Percentiles rank a stretch among this genome's conserved stretches.
Conservation (phyloP, 225 moss, liverwort and hornwort species). For the Pseudoscleropodium purum region DNA sequence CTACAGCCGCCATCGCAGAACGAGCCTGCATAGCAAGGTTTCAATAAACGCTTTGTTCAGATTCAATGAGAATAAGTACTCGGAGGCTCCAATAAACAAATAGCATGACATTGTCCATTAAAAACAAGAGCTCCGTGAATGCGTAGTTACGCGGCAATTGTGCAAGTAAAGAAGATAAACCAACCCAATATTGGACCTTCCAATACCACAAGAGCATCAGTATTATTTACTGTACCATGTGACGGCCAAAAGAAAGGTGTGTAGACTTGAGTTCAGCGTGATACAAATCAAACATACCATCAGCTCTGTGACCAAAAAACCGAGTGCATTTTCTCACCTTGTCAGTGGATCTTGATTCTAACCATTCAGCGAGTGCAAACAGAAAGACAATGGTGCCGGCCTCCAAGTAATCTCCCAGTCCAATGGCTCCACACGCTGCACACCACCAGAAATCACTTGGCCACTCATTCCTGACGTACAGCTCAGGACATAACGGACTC, state of each 20-base stretch:
- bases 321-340: slow-evolving; percentile 34
- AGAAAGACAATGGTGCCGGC: slow-evolving; percentile 89
- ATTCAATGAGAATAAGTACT: background rate
- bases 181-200: background rate
- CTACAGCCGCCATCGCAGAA: slow-evolving; percentile 70
- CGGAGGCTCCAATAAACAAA: background rate
- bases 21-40: slow-evolving; percentile 47
- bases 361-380: slow-evolving; percentile 83
- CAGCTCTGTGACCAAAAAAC: background rate
- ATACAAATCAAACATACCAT: background rate
- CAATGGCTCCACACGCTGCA: slow-evolving; percentile 83
- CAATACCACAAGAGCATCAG: background rate
- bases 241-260: background rate
- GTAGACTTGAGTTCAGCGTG: background rate
- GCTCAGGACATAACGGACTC: background rate
- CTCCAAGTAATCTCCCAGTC: slow-evolving; percentile 84
- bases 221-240: background rate
- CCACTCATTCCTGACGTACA: background rate
- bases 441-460: background rate
- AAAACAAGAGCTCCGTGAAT: background rate
- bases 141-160: background rate
- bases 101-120: background rate
- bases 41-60: background rate
- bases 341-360: slow-evolving; percentile 79
- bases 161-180: background rate